phyloP scores from a whole-genome alignment of 225 moss, liverwort and hornwort genomes.

The Polytrichum commune region DNA sequence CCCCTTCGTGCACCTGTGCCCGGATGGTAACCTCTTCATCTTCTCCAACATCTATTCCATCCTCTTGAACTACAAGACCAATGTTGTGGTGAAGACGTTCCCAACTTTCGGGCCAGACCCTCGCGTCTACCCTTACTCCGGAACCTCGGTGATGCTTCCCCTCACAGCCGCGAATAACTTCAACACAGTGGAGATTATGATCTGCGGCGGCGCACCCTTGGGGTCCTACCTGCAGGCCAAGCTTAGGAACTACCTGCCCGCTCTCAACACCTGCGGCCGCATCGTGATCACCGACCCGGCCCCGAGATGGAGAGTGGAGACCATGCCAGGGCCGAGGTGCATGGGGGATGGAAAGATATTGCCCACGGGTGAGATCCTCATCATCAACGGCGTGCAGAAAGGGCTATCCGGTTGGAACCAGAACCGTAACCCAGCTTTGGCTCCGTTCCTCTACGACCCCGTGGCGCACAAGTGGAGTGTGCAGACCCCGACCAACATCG shows the following conservation, averaged over 20 bases:
- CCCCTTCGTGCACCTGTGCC: slow-evolving; percentile 14
- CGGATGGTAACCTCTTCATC: slow-evolving; percentile 22
- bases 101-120: not conserved
- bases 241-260: not conserved
- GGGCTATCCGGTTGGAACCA: slow-evolving; percentile 26
- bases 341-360: slow-evolving; percentile 24
- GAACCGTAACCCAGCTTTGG: slow-evolving; percentile 1
- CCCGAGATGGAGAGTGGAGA: slow-evolving; percentile 16
- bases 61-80: slow-evolving; percentile 11
- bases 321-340: slow-evolving; percentile 11
- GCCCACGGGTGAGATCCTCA: slow-evolving; percentile 14
- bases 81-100: not conserved
- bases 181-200: slow-evolving; percentile 6
- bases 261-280: slow-evolving; percentile 17
- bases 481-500: slow-evolving; percentile 14
- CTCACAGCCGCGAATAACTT: not conserved
- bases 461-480: slow-evolving; percentile 30
- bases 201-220: slow-evolving; percentile 29
- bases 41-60: slow-evolving; percentile 25
- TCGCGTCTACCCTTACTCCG: slow-evolving; percentile 11
- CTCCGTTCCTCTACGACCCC: slow-evolving; percentile 29
- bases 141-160: slow-evolving; percentile 6
- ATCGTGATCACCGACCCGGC: slow-evolving; percentile 3
- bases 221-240: slow-evolving; percentile 13
- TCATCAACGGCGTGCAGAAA: slow-evolving; percentile 14